These are phyloP conservation scores for Daldinia sp. DNA, from an alignment of 2,329 filamentous ascomycete genomes.

Conservation along the genomic window DNA sequence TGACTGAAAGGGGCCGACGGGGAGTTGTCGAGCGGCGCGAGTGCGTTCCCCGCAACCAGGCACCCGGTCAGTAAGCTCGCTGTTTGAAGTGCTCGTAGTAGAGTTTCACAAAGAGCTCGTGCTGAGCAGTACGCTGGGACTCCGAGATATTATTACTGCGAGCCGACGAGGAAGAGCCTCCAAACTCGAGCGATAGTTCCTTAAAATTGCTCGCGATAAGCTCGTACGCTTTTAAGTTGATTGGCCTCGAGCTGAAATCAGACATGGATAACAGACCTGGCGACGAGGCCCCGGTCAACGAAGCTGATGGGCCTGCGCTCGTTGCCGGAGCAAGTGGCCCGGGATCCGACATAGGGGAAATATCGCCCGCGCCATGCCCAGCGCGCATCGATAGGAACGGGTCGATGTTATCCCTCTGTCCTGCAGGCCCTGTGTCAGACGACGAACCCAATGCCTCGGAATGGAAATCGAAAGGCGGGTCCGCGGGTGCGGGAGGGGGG, in stretches of 20 bases:
- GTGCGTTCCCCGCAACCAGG: background rate
- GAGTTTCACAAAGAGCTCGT: conserved; percentile 29
- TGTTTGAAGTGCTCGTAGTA: conserved; percentile 34
- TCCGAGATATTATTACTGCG: conserved; percentile 25
- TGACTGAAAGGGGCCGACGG: background rate
- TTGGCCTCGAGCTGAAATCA: conserved; percentile 22
- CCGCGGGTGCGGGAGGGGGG: background rate
- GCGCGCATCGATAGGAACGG: background rate
- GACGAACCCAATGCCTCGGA: conserved; percentile 10
- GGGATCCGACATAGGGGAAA: background rate
- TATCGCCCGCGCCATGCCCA: background rate
- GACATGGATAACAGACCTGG: conserved; percentile 6
- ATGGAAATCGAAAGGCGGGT: conserved; percentile 27
- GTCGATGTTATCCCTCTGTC: background rate
- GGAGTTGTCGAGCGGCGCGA: background rate
- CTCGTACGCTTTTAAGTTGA: conserved; percentile 37
- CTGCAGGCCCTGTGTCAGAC: background rate
- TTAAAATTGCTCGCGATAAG: conserved; percentile 32
- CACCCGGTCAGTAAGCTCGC: conserved; percentile 15
- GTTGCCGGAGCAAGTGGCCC: background rate
- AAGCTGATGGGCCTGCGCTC: background rate
- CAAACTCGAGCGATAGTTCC: conserved; percentile 20
- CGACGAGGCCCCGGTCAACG: background rate
- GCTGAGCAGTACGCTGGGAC: conserved; percentile 33
- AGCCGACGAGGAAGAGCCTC: background rate